phyloP scores from a whole-genome alignment of 805 yeast species.

The Zygosaccharomyces pseudorouxii region DNA sequence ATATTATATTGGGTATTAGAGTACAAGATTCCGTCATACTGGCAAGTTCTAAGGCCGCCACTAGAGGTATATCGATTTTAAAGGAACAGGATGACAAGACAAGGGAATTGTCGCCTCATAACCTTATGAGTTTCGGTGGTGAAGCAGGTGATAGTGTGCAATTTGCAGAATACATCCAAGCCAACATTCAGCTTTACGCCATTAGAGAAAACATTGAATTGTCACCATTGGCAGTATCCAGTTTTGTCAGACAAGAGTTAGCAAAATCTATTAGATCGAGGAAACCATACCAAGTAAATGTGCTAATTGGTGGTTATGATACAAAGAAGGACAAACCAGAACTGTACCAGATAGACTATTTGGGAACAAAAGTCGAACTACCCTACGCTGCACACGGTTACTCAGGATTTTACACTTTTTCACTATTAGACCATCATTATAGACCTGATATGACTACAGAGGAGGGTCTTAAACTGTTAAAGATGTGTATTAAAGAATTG shows the following conservation, averaged over 20 bases:
- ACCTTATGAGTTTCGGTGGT: constrained; percentile 85
- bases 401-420: constrained; percentile 92
- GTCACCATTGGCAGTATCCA: constrained; percentile 80
- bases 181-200: constrained; percentile 80
- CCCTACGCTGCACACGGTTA: constrained; percentile 99
- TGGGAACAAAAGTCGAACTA: constrained; percentile 84
- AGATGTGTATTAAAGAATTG: constrained; percentile 72
- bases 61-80: constrained; percentile 81
- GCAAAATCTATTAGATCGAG: constrained; percentile 88
- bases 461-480: constrained; percentile 73
- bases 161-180: constrained; percentile 91
- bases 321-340: constrained; percentile 52
- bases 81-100: constrained; percentile 81
- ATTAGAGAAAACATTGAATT: constrained; percentile 82
- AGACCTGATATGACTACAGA: constrained; percentile 66
- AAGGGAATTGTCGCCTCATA: constrained; percentile 63
- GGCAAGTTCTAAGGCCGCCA: constrained; percentile 92
- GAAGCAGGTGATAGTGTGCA: constrained; percentile 96
- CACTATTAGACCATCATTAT: constrained; percentile 87
- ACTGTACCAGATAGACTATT: constrained; percentile 85
- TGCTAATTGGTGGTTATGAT: constrained; percentile 84
- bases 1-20: constrained; percentile 81
- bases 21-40: constrained; percentile 76
- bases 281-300: constrained; percentile 92
- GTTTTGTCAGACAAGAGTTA: constrained; percentile 81